Conservation (phyloP, 1,139 yeast genomes). For the Blastobotrys apis region DNA sequence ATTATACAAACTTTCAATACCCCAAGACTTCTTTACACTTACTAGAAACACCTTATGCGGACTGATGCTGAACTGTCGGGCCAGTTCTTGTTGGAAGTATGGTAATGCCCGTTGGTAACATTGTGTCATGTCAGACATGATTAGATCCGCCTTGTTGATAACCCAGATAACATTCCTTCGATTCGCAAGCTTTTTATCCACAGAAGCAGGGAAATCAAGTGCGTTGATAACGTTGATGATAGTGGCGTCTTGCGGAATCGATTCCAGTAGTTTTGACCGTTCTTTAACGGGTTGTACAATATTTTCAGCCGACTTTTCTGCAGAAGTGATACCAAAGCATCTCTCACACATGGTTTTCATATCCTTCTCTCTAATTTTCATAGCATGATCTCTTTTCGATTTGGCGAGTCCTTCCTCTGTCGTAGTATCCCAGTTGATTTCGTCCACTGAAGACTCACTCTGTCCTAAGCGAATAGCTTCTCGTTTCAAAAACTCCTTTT, state of each 20-base stretch:
- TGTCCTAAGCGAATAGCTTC: slow-evolving; percentile 17
- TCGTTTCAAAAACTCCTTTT: slow-evolving; percentile 19
- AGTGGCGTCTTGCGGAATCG: slow-evolving; percentile 48
- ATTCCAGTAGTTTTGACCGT: slow-evolving; percentile 31
- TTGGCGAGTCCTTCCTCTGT: slow-evolving; percentile 13
- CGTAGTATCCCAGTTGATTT: slow-evolving; percentile 13
- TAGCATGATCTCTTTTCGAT: slow-evolving; percentile 10
- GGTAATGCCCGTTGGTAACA: slow-evolving; percentile 40
- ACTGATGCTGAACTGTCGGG: slow-evolving; percentile 40
- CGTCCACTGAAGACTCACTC: slow-evolving; percentile 10
- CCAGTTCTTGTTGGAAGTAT: slow-evolving; percentile 46
- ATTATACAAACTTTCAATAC: slow-evolving; percentile 37
- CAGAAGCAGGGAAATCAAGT: slow-evolving; percentile 64
- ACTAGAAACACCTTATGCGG: slow-evolving; percentile 46
- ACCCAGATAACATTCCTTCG: slow-evolving; percentile 43
- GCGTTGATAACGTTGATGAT: slow-evolving; percentile 61
- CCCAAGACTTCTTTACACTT: slow-evolving; percentile 54
- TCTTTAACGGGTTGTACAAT: slow-evolving; percentile 19
- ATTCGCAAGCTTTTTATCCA: slow-evolving; percentile 42
- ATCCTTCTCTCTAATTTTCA: slow-evolving; percentile 15
- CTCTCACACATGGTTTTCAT: slow-evolving; percentile 19
- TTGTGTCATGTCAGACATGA: slow-evolving; percentile 39
- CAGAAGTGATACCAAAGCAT: slow-evolving; percentile 17
- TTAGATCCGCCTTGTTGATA: slow-evolving; percentile 56
- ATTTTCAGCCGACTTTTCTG: slow-evolving; percentile 13